Evolutionary conservation across 2,329 filamentous ascomycete species (phyloP).

Genomic region (Neodidymelliopsis sp.): DNA sequence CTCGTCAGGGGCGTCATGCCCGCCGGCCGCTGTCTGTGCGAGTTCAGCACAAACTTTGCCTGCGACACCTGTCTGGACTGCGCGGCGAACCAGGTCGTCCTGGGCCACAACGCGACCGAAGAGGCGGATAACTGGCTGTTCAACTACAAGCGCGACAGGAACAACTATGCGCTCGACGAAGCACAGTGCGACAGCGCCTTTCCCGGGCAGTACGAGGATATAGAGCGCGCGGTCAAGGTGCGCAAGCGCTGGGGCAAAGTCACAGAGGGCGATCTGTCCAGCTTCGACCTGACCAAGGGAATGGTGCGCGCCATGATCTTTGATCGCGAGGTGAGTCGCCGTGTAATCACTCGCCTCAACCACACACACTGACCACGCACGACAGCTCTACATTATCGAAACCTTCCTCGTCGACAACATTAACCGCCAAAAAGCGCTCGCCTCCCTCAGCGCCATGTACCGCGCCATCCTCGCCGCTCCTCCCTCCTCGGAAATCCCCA

Average conservation of each 20-base stretch:
- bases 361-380: background rate
- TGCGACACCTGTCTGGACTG: constrained; percentile 45
- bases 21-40: constrained; percentile 43
- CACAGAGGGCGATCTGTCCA: constrained; percentile 34
- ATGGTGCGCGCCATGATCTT: constrained; percentile 45
- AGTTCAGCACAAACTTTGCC: constrained; percentile 41
- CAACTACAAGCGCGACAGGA: constrained; percentile 36
- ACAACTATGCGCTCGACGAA: constrained; percentile 41
- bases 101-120: constrained; percentile 26
- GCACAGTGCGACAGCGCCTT: constrained; percentile 43
- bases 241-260: constrained; percentile 35
- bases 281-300: constrained; percentile 41
- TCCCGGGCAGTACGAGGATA: constrained; percentile 42
- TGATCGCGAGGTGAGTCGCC: constrained; percentile 40
- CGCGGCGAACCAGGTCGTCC: constrained; percentile 33
- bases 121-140: constrained; percentile 40
- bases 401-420: constrained; percentile 44
- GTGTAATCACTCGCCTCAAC: no score
- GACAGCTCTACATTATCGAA: constrained; percentile 42
- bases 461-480: constrained; percentile 38
- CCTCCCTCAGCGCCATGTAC: constrained; percentile 39
- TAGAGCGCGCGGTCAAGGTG: constrained; percentile 36
- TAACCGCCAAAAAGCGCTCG: constrained; percentile 44
- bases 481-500: constrained; percentile 33
- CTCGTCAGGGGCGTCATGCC: constrained; percentile 43